Evolutionary conservation across 495 filamentous ascomycete species (phyloP).

Genomic region (Penicillium silybi): DNA sequence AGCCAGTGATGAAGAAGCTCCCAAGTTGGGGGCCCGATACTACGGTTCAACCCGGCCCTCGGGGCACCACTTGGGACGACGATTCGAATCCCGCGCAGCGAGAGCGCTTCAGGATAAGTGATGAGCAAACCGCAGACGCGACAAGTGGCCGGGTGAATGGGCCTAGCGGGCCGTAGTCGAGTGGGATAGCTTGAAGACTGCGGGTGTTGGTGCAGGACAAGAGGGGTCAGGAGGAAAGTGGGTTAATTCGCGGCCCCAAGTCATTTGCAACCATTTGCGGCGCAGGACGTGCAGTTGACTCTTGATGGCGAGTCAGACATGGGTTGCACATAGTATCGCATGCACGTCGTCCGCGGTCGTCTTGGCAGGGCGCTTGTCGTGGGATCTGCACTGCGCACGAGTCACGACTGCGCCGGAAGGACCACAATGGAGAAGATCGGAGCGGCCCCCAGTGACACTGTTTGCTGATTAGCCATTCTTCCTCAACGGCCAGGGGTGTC

Average conservation of each 20-base stretch:
- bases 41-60: slow-evolving; percentile 28
- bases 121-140: slow-evolving; percentile 9
- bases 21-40: slow-evolving; percentile 27
- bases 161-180: slow-evolving; percentile 5
- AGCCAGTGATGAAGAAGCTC: slow-evolving; percentile 17
- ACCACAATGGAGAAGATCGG: not conserved
- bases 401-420: not conserved
- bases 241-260: slow-evolving; percentile 9
- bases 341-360: slow-evolving; percentile 24
- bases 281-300: slow-evolving; percentile 26
- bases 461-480: slow-evolving; percentile 6
- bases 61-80: slow-evolving; percentile 13
- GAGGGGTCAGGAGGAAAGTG: slow-evolving; percentile 12
- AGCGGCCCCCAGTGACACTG: not conserved
- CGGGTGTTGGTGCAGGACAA: slow-evolving; percentile 15
- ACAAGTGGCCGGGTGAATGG: slow-evolving; percentile 3
- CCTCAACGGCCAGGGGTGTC: not conserved
- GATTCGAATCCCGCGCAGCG: slow-evolving; percentile 8
- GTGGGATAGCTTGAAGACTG: slow-evolving; percentile 15
- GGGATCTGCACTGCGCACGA: slow-evolving; percentile 18
- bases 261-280: slow-evolving; percentile 15
- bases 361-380: slow-evolving; percentile 42
- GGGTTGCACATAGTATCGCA: slow-evolving; percentile 15
- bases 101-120: slow-evolving; percentile 14
- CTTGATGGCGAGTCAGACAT: slow-evolving; percentile 17